These are phyloP conservation scores for Aspergillus sp. DNA, from an alignment of 2,329 filamentous ascomycete species.

Conservation along the genomic window DNA sequence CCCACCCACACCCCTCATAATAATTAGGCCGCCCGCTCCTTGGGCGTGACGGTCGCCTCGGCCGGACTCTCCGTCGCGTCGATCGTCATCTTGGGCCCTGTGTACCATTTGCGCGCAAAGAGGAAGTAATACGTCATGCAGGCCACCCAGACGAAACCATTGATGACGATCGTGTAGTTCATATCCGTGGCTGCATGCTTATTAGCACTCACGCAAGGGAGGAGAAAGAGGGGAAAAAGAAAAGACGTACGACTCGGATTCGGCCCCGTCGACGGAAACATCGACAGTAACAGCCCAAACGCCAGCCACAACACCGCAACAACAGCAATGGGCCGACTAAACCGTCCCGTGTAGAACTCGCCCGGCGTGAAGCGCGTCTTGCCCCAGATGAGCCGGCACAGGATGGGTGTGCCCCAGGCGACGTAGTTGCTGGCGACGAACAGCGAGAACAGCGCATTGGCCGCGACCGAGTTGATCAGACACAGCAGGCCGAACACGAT, in stretches of 20 bases:
- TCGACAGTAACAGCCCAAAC: slow-evolving; percentile 57
- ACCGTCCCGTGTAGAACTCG: slow-evolving; percentile 57
- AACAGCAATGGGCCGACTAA: slow-evolving; percentile 55
- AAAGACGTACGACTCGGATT: slow-evolving; percentile 45
- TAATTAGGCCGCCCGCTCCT: background rate
- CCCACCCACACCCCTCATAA: background rate
- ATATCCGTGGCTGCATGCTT: slow-evolving; percentile 45
- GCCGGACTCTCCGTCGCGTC: slow-evolving; percentile 18
- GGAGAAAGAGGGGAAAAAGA: slow-evolving; percentile 4
- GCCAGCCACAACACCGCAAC: slow-evolving; percentile 54
- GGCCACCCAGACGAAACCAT: slow-evolving; percentile 58
- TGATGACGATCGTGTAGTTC: slow-evolving; percentile 66
- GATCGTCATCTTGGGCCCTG: slow-evolving; percentile 59
- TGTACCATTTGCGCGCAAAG: slow-evolving; percentile 61
- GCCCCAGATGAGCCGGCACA: slow-evolving; percentile 60
- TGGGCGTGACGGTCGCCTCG: background rate
- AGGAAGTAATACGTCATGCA: slow-evolving; percentile 57
- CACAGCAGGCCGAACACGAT: slow-evolving; percentile 57
- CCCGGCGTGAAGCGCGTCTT: slow-evolving; percentile 57
- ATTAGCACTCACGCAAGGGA: background rate
- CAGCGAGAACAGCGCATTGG: slow-evolving; percentile 57
- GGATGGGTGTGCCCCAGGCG: slow-evolving; percentile 60
- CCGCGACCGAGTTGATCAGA: slow-evolving; percentile 58
- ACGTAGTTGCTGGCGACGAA: slow-evolving; percentile 61
- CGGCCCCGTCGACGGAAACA: slow-evolving; percentile 60